Evolutionary conservation across 1,139 yeast genomes (phyloP).

Genomic region (Pichia sp.): DNA sequence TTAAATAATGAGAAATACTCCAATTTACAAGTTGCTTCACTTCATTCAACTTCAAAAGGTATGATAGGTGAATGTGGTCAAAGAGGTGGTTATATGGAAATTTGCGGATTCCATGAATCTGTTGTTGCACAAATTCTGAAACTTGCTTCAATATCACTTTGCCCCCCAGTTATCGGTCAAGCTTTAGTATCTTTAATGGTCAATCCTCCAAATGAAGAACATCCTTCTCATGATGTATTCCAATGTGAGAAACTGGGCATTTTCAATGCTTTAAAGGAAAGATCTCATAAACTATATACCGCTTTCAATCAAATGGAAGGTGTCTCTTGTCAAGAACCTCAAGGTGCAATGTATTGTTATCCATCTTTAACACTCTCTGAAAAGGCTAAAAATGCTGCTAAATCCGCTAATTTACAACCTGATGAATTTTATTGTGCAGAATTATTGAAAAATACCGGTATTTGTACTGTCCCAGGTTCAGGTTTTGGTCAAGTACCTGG

Average conservation of each 20-base stretch:
- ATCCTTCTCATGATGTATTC: constrained; percentile 64
- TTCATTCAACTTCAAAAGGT: constrained; percentile 95
- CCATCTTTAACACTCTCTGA: constrained; percentile 64
- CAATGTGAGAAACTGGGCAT: constrained; percentile 53
- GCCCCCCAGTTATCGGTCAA: constrained; percentile 94
- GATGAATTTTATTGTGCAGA: constrained; percentile 87
- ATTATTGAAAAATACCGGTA: constrained; percentile 82
- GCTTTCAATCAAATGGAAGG: constrained; percentile 77
- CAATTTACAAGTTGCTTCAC: constrained; percentile 80
- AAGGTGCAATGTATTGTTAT: constrained; percentile 97
- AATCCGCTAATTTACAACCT: constrained; percentile 45
- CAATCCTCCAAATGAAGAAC: constrained; percentile 78
- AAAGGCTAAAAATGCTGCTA: constrained; percentile 57
- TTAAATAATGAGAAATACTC: constrained; percentile 47
- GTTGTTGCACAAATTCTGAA: constrained; percentile 68
- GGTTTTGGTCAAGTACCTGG: constrained; percentile 92
- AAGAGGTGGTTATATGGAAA: constrained; percentile 97
- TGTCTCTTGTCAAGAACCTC: constrained; percentile 75
- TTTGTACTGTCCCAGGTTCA: constrained; percentile 94
- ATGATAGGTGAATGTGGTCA: constrained; percentile 98
- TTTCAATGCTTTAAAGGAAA: constrained; percentile 50
- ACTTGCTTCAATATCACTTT: constrained; percentile 80
- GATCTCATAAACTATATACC: constrained; percentile 57
- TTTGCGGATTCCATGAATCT: constrained; percentile 68
- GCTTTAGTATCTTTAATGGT: constrained; percentile 88